Evolutionary conservation across 352 stramenopile species (phyloP), one percentile per base, ranked within the genome.

Genomic region (Phytopythium cucurbitacearum): DNA sequence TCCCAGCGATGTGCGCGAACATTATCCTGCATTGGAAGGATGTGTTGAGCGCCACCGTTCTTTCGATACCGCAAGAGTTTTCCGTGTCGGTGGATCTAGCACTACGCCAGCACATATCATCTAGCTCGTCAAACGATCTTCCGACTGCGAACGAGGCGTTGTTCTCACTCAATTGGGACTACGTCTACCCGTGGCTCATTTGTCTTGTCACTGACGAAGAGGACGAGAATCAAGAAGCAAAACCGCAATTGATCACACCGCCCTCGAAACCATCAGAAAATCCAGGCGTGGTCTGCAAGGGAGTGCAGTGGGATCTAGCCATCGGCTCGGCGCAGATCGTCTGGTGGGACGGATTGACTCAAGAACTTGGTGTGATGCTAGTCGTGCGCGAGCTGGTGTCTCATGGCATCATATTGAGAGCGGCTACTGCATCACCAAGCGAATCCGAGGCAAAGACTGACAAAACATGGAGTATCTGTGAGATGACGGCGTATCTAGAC

Each of bases 161-260:
- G 4, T 9, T 87, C 1, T 60, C 66, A 16, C 53, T 89, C 16
- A 83, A 88, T 38, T 91, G 80, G 80, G 80, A 91, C 42, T 81
- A 73, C 50, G 65, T 89, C 11, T 85, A 85, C 47, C 80, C 80
- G 2, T 69, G 82, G 28, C 56, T 91, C 0, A 69, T 87, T 2
- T 72, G 64, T 44, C 60, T 88, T 34, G 38, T 65, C 11, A 83
- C 75, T 0, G 65, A 79, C 21, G 63, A 78, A 9, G 69, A 84
- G 6, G 60, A 69, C 12, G 51, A 65, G 7, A 49, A 40, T 28
- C 34, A 4, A 7, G 10, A 8, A 7, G 5, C 9, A 9, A 5
- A 21, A 12, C 5, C 10, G 9, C 28, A 34, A 15, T 53, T 16
- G 40, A 60, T 2, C 46, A 48, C 5, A 39, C 38, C 0, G 13